Percentiles rank a stretch among this genome's conserved stretches.
Conservation (phyloP, 2,329 filamentous ascomycete species). For the Fusarium verrucosum region DNA sequence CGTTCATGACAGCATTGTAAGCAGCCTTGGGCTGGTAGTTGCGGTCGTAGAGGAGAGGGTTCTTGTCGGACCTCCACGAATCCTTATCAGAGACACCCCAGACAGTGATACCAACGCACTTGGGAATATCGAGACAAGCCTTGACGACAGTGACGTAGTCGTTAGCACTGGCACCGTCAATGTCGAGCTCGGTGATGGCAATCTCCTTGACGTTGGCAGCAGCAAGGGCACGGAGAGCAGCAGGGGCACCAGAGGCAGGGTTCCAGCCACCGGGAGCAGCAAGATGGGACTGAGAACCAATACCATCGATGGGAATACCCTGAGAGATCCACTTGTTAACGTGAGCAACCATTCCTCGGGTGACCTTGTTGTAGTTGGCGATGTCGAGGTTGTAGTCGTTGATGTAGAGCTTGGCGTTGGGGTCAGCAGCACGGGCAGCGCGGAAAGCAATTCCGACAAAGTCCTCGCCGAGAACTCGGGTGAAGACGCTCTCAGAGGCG, state of each 20-base stretch:
- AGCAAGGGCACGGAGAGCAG: conserved; percentile 63
- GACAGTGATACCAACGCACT: conserved; percentile 73
- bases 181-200: conserved; percentile 75
- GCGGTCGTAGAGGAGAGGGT: conserved; percentile 64
- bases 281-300: conserved; percentile 68
- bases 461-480: conserved; percentile 72
- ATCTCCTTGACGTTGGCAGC: conserved; percentile 63
- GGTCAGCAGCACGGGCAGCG: conserved; percentile 72
- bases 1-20: conserved; percentile 53
- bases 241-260: conserved; percentile 60
- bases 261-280: conserved; percentile 49
- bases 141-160: conserved; percentile 69
- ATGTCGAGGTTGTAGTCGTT: conserved; percentile 78
- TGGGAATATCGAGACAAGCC: conserved; percentile 65
- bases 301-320: conserved; percentile 60
- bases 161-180: conserved; percentile 61
- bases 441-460: conserved; percentile 76
- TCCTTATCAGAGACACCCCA: conserved; percentile 63
- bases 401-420: conserved; percentile 75
- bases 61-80: conserved; percentile 48
- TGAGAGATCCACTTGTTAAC: conserved; percentile 71
- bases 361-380: conserved; percentile 68
- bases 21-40: conserved; percentile 62
- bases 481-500: conserved; percentile 71
- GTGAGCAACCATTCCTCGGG: conserved; percentile 60